Conservation (phyloP, 2,329 filamentous ascomycete species). For the Fusarium sp. region DNA sequence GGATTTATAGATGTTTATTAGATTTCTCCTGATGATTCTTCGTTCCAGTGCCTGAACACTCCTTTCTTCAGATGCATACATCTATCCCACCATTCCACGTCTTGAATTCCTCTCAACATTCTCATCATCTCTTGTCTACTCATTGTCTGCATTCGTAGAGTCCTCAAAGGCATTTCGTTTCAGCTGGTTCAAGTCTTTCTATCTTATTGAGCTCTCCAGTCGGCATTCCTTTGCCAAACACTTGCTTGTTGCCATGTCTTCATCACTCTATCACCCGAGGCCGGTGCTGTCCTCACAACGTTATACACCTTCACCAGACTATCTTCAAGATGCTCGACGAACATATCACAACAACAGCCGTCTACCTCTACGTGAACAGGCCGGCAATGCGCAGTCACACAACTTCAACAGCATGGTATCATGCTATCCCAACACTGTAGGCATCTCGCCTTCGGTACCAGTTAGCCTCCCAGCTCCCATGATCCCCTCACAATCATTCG, state of each 20-base stretch:
- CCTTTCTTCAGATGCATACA: constrained; percentile 51
- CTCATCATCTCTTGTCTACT: constrained; percentile 51
- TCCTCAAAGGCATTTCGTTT: constrained; percentile 44
- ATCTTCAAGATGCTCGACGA: constrained; percentile 56
- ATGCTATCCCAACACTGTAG: constrained; percentile 56
- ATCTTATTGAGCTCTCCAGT: constrained; percentile 42
- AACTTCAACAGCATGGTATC: constrained; percentile 54
- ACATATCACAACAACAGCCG: constrained; percentile 50
- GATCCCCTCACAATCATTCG: constrained; percentile 60
- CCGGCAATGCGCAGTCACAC: constrained; percentile 61
- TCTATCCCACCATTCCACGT: constrained; percentile 56
- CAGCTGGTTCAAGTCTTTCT: constrained; percentile 42
- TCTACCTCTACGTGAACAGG: constrained; percentile 62
- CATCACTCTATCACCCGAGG: constrained; percentile 53
- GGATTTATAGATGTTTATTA: constrained; percentile 51
- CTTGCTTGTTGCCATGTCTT: constrained; percentile 47
- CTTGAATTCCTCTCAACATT: constrained; percentile 57
- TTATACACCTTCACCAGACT: constrained; percentile 59
- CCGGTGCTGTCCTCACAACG: constrained; percentile 62
- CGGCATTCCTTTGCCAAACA: constrained; percentile 47
- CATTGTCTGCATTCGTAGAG: constrained; percentile 46
- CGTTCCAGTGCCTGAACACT: constrained; percentile 52
- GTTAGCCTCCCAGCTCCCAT: constrained; percentile 62
- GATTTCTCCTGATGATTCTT: constrained; percentile 46
- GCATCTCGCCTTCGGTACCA: constrained; percentile 56